Evolutionary conservation across 2,329 filamentous ascomycete species (phyloP), one percentile per base, ranked within the genome.

Genomic region (Taxawa tesnikishii): DNA sequence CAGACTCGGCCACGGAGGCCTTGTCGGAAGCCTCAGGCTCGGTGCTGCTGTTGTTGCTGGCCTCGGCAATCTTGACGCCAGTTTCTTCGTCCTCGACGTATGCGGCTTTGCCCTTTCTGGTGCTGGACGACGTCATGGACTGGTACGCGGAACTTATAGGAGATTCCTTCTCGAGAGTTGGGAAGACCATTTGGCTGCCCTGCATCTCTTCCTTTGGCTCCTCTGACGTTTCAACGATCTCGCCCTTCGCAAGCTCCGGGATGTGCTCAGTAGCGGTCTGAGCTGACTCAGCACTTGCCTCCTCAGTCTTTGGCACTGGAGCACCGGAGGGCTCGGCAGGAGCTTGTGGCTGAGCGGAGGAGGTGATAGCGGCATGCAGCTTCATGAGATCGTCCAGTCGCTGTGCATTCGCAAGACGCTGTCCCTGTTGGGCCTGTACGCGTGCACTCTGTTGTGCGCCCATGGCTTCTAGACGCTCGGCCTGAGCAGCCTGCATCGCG

Each of bases 161-260:
- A 7, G 85, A 93, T 60, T 96, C 90, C 62, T 92, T 94, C 46
- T 94, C 85, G 24, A 96, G 71, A 57, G 82, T 93, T 38, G 90
- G 90, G 71, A 96, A 96, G 52, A 96, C 87, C 85, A 96, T 94
- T 47, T 77, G 75, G 58, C 78, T 83, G 28, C 47, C 41, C 35
- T 51, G 43, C 28, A 50, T 29, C 31, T 42, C 29, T 28, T 26
- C 16, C 25, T 39, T 37, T 17, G 53, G 46, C 25, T 54, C 45
- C 31, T 60, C 50, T 7, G 45, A 40, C 15, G 37, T 38, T 8
- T 47, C 52, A 33, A 58, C 52, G 15, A 34, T 4, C 28, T 50
- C 44, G 29, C 51, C 41, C 28, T 58, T 53, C n/a, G 55, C 44
- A 18, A 56, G 45, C 32, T 50, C 48, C 28, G 12, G 13, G 18